Conservation (phyloP, 2,329 filamentous ascomycete genomes). For the Dactylellina sp. region DNA sequence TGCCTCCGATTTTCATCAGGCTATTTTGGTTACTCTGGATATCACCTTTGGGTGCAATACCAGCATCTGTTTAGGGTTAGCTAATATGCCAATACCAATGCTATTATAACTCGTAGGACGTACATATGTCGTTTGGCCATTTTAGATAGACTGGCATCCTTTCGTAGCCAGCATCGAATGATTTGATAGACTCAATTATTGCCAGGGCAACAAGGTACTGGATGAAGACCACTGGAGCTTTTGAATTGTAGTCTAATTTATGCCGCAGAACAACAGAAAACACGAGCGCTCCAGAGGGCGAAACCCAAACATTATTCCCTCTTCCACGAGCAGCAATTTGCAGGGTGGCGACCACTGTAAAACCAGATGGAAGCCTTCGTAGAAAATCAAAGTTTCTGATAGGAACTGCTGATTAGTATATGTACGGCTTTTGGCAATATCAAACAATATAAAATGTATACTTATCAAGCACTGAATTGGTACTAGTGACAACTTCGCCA, state of each 20-base stretch:
- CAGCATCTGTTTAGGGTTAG: background rate
- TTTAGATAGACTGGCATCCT: constrained; percentile 85
- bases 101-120: too few relatives aligned
- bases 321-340: constrained; percentile 89
- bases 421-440: constrained; percentile 21
- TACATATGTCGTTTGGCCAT: constrained; percentile 98
- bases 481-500: constrained; percentile 91
- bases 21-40: constrained; percentile 62
- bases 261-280: constrained; percentile 92
- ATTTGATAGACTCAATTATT: constrained; percentile 82
- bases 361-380: constrained; percentile 81
- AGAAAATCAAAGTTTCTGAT: constrained; percentile 80
- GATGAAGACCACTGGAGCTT: constrained; percentile 88
- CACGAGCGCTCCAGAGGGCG: constrained; percentile 84
- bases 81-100: too few relatives aligned
- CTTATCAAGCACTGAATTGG: constrained; percentile 93
- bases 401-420: constrained; percentile 1
- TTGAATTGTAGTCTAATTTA: constrained; percentile 75
- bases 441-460: constrained; percentile 61
- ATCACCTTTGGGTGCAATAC: background rate
- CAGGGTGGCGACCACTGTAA: constrained; percentile 85
- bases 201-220: constrained; percentile 93
- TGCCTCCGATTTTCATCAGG: constrained; percentile 92
- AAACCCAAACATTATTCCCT: constrained; percentile 93
- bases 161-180: constrained; percentile 80